Percentiles rank a stretch among this genome's conserved stretches.
phyloP scores from a whole-genome alignment of 192 early-diverging fungal species.

The Rhizoclosmatium sp. region DNA sequence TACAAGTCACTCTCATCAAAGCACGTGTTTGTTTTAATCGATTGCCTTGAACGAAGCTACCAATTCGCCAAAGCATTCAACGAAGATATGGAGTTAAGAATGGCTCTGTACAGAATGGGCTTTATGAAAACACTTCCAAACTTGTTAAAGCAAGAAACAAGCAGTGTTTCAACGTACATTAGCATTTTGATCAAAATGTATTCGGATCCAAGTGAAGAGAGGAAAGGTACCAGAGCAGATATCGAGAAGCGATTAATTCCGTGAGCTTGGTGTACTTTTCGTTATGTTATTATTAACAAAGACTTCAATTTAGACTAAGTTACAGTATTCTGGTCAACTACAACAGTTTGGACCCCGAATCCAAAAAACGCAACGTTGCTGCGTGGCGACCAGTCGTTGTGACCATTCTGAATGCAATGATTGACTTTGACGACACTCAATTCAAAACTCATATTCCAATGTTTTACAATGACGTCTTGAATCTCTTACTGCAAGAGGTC shows the following conservation, averaged over 20 bases:
- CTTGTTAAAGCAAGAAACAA: constrained; percentile 89
- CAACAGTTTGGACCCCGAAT: constrained; percentile 72
- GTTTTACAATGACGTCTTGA: constrained; percentile 72
- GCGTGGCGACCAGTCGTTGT: constrained; percentile 82
- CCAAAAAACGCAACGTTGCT: constrained; percentile 72
- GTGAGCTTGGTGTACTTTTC: constrained; percentile 47
- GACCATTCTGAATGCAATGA: constrained; percentile 71
- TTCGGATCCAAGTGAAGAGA: constrained; percentile 58
- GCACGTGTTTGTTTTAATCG: constrained; percentile 79
- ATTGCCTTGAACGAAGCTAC: constrained; percentile 82
- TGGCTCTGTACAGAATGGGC: constrained; percentile 82
- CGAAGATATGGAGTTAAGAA: constrained; percentile 77
- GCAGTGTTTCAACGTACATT: constrained; percentile 67
- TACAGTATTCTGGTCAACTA: constrained; percentile 70
- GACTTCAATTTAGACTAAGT: constrained; percentile 48
- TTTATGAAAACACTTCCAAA: constrained; percentile 95
- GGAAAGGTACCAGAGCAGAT: constrained; percentile 57
- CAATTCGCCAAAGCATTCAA: constrained; percentile 87
- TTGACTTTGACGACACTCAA: constrained; percentile 73
- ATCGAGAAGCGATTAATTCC: constrained; percentile 74
- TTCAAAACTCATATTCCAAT: constrained; percentile 65
- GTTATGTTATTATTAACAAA: constrained; percentile 4
- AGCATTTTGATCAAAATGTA: constrained; percentile 80
- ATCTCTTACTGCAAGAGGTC: constrained; percentile 70
- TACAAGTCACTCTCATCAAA: constrained; percentile 62